A percentile compares a stretch with the other conserved stretches of the same genome.
Conservation (phyloP, 2,329 filamentous ascomycete genomes). For the Aspergillus ruber region DNA sequence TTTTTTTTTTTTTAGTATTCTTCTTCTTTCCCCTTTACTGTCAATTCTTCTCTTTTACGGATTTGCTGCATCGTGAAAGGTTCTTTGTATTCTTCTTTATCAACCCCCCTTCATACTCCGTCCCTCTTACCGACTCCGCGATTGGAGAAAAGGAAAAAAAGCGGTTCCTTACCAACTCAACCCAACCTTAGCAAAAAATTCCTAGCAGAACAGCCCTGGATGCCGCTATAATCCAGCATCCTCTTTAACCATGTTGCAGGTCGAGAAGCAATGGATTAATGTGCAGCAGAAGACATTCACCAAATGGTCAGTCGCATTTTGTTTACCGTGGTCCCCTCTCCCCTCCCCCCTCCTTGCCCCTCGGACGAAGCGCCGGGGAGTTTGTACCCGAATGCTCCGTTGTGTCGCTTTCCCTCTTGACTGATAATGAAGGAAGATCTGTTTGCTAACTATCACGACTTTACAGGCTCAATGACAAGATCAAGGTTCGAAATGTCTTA, state of each 20-base stretch:
- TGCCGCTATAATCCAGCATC: slow-evolving; percentile 14
- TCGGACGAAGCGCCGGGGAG: not conserved
- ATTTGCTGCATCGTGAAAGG: not conserved
- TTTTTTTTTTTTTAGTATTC: no score
- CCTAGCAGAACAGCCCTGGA: slow-evolving; percentile 19
- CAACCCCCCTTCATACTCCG: not conserved
- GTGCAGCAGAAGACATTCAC: slow-evolving; percentile 99
- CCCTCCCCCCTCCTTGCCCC: not conserved
- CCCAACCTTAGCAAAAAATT: not conserved
- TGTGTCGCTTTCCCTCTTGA: not conserved
- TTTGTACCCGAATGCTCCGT: not conserved
- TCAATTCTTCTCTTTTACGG: not conserved
- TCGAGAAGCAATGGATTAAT: slow-evolving; percentile 60
- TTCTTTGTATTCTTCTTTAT: no score
- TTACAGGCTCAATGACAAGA: slow-evolving; percentile 86
- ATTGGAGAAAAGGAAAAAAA: slow-evolving; percentile 3
- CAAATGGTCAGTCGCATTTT: slow-evolving; percentile 63
- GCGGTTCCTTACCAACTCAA: slow-evolving; percentile 14
- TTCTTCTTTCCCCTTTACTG: not conserved
- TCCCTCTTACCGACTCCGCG: not conserved
- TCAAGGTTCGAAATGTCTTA: slow-evolving; percentile 68
- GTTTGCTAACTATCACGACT: not conserved
- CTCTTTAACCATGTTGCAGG: slow-evolving; percentile 37
- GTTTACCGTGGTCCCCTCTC: not conserved
- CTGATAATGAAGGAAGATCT: not conserved